Evolutionary conservation across 2,329 filamentous ascomycete genomes (phyloP), one percentile per base, ranked within the genome.

Genomic region (Claviceps sp.): DNA sequence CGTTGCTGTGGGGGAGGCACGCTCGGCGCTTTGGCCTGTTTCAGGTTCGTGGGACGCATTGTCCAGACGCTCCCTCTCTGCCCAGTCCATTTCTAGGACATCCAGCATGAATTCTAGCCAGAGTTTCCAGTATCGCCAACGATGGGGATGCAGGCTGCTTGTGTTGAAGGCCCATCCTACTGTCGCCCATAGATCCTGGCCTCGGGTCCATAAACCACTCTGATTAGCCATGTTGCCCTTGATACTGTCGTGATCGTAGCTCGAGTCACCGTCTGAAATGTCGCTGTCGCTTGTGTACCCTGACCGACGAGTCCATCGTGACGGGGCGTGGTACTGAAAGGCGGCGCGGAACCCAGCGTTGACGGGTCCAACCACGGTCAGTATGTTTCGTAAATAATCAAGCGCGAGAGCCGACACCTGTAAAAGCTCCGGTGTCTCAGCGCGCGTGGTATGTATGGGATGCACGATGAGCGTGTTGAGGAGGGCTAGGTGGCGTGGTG

Each of bases 91-190:
- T 57, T 93, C 84, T 13, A 96, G 70, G 6, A 86, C 79, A 59
- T 90, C 85, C 5, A 94, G 66, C 75, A 95, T 85, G 55, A 85
- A 82, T 37, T 83, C 78, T 14, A 97, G 71, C 86, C 88, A 95
- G 7, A 80, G 68, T 58, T 77, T 81, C 89, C 90, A 97, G 61
- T 82, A 77, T 48, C 74, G 76, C 91, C 93, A 97, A 20, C 91
- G 77, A 42, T 78, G 75, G 1, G 81, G 81, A 58, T 91, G 75
- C 36, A 77, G 66, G 1, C 85, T 76, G 49, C 88, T 90, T 69
- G 91, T 97, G 63, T 91, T 93, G 65, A 97, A 89, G 0, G 87
- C 85, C 93, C 93, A 97, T 3, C 91, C 93, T 0, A 93, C 77
- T 0, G 87, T 79, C 43, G 82, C 78, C 88, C 93, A 98, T 60